Conservation (phyloP, 2,329 filamentous ascomycete species). For the Cytospora paraplurivora region DNA sequence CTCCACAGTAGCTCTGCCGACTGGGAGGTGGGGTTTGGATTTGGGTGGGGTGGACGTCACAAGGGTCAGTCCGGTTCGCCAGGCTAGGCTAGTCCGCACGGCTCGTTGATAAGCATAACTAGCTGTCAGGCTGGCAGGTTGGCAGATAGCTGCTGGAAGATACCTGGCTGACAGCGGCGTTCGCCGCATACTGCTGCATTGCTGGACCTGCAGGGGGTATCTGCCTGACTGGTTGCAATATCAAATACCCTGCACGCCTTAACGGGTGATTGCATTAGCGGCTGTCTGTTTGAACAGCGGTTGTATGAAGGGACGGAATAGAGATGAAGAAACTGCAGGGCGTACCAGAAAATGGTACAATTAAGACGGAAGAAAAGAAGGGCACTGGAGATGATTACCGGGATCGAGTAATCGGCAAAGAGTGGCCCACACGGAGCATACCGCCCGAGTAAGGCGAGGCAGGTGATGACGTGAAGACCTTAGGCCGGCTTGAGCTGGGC, state of each 20-base stretch:
- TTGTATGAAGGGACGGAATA: constrained; percentile 29
- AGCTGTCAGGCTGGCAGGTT: background rate
- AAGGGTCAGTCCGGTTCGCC: constrained; percentile 14
- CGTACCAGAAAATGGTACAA: background rate
- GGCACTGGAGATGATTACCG: constrained; percentile 4
- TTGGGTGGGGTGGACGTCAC: constrained; percentile 5
- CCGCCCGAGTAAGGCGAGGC: background rate
- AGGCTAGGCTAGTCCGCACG: constrained; percentile 5
- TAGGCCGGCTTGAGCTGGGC: background rate
- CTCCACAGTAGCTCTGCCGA: constrained; percentile 16
- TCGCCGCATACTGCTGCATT: background rate
- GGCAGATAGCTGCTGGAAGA: background rate
- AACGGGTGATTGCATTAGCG: constrained; percentile 31
- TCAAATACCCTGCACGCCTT: constrained; percentile 20
- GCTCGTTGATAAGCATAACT: background rate
- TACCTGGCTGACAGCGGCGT: background rate
- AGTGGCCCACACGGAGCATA: background rate
- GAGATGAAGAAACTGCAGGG: background rate
- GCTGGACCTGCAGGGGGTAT: constrained; percentile 10
- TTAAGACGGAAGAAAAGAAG: constrained; percentile 1
- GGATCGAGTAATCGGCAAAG: constrained; percentile 1
- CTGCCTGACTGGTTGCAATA: constrained; percentile 6
- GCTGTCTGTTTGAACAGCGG: constrained; percentile 37
- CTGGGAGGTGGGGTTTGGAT: background rate
- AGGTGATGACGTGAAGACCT: background rate